phyloP scores from a whole-genome alignment of 2,329 filamentous ascomycete species.

The Pyrenochaeta sp. region DNA sequence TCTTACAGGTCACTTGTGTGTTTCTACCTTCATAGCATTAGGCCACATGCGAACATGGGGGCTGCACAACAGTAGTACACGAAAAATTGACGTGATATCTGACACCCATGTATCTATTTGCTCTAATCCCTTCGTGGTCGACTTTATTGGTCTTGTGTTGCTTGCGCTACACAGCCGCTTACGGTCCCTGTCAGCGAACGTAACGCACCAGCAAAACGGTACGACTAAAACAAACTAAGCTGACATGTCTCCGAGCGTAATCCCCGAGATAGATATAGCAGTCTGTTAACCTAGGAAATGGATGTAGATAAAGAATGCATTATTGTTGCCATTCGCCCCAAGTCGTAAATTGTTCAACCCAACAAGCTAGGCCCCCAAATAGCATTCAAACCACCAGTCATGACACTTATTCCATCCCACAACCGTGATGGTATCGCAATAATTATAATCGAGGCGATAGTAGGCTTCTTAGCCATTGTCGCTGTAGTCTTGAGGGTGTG shows the following conservation, averaged over 20 bases:
- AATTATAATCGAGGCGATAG: neutral
- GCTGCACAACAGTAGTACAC: no score
- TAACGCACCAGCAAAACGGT: neutral
- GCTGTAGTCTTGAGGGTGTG: neutral
- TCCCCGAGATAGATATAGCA: neutral
- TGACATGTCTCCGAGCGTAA: neutral
- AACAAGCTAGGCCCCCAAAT: neutral
- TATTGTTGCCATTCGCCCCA: neutral
- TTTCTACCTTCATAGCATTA: no score
- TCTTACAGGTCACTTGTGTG: no score
- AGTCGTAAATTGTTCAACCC: neutral
- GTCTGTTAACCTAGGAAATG: neutral
- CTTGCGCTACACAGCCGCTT: neutral
- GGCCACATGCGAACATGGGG: no score
- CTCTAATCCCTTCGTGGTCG: no score
- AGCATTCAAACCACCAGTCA: neutral
- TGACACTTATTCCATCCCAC: neutral
- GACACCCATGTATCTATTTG: no score
- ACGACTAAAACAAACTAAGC: neutral
- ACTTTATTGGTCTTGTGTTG: neutral
- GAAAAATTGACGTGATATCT: no score
- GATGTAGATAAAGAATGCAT: neutral
- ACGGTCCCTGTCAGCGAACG: neutral
- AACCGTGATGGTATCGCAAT: neutral
- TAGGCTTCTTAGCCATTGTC: neutral